A percentile compares a stretch with the other conserved stretches of the same genome.
Conservation (phyloP, 345 rosid species). For the Gossypium arboreum region DNA sequence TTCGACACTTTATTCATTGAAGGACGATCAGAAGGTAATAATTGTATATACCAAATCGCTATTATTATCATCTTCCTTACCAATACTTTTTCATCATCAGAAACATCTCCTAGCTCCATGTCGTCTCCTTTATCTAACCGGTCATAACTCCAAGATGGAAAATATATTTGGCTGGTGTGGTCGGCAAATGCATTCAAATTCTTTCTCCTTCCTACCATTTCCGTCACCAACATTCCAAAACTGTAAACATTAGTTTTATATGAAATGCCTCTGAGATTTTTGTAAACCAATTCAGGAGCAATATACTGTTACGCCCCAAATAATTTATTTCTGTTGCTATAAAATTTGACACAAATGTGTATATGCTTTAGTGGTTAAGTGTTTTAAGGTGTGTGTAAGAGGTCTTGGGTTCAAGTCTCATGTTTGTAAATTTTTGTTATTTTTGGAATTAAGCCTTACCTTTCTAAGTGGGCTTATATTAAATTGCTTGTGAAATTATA, state of each 20-base stretch:
- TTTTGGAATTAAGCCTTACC: too few species aligned
- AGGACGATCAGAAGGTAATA: neutral
- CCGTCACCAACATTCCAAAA: neutral
- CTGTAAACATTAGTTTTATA: conserved; percentile 1
- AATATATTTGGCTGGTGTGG: neutral
- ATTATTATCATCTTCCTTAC: conserved; percentile 9
- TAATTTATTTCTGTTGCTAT: too few species aligned
- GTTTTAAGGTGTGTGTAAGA: too few species aligned
- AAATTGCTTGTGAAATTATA: too few species aligned
- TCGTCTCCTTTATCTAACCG: neutral
- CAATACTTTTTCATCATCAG: neutral
- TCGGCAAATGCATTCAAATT: neutral
- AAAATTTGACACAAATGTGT: too few species aligned
- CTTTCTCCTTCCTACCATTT: neutral
- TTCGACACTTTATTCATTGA: too few species aligned
- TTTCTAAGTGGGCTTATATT: too few species aligned
- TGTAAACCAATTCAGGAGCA: neutral
- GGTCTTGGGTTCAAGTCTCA: too few species aligned
- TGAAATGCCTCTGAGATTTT: neutral
- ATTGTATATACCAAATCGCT: conserved; percentile 17
- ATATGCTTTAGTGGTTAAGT: too few species aligned
- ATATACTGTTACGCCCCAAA: neutral
- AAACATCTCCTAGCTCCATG: neutral
- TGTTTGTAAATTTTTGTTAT: too few species aligned
- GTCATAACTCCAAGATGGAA: neutral